A percentile compares a stretch with the other conserved stretches of the same genome.
Evolutionary conservation across 2,329 filamentous ascomycete genomes (phyloP).

Genomic region (Fusarium gaditjirri): DNA sequence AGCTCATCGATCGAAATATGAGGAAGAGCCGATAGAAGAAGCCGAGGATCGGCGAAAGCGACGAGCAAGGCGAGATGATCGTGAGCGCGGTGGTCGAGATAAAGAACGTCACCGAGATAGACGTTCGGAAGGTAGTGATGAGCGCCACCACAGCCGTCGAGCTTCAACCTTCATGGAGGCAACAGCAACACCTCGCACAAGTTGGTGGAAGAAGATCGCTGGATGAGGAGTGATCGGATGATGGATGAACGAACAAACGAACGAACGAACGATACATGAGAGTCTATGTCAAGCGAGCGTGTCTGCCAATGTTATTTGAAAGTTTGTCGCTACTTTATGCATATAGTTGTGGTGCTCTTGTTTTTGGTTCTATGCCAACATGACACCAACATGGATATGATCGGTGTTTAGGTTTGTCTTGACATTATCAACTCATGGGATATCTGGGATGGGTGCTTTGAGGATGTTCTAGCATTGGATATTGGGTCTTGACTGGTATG

Average conservation of each 20-base stretch:
- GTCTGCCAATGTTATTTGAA: conserved; percentile 35
- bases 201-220: conserved; percentile 70
- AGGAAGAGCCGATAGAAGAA: conserved; percentile 55
- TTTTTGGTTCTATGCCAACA: conserved; percentile 22
- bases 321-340: conserved; percentile 16
- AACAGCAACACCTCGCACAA: conserved; percentile 61
- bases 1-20: conserved; percentile 56
- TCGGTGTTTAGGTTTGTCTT: conserved; percentile 19
- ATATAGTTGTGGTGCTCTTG: neutral
- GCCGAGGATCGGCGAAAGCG: conserved; percentile 57
- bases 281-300: conserved; percentile 42
- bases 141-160: conserved; percentile 55
- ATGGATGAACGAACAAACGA: conserved; percentile 37
- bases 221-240: conserved; percentile 50
- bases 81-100: conserved; percentile 33
- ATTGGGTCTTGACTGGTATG: neutral
- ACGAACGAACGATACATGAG: conserved; percentile 34
- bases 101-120: conserved; percentile 37
- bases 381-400: conserved; percentile 4
- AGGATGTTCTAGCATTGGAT: conserved; percentile 18
- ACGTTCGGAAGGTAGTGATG: conserved; percentile 58
- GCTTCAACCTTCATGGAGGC: conserved; percentile 57
- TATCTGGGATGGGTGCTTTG: conserved; percentile 28
- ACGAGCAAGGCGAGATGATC: conserved; percentile 58
- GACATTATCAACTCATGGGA: conserved; percentile 23